Percentiles rank a stretch among this genome's conserved stretches.
phyloP scores from a whole-genome alignment of 352 stramenopile genomes.

The Pythium rhizo-oryzae region DNA sequence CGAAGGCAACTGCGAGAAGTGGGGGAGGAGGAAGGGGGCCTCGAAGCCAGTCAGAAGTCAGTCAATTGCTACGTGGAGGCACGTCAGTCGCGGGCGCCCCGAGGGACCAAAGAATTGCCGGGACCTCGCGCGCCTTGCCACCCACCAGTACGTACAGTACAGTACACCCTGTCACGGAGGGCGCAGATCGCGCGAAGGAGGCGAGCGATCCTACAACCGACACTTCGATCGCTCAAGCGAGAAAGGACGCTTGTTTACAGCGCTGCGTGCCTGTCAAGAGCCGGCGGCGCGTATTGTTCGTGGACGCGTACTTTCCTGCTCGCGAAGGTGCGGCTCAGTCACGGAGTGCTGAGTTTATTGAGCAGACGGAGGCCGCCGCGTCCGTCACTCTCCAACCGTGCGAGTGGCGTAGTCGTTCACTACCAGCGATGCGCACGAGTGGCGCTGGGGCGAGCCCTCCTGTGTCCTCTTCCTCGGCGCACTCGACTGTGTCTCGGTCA shows the following conservation, averaged over 20 bases:
- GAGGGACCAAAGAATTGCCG: too few species aligned
- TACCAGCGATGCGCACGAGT: neutral
- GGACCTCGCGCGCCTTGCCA: neutral
- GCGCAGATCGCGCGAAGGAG: too few species aligned
- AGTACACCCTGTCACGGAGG: too few species aligned
- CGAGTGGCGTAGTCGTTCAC: neutral
- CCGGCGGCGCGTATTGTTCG: neutral
- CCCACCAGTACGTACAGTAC: neutral
- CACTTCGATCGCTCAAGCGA: neutral
- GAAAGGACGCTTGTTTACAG: too few species aligned
- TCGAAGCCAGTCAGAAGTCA: slow-evolving; percentile 2
- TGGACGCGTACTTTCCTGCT: neutral
- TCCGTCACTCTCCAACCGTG: neutral
- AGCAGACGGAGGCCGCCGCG: neutral
- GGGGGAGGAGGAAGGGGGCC: neutral
- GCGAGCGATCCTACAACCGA: neutral
- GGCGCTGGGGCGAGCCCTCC: neutral
- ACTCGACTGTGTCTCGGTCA: neutral
- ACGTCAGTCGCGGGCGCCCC: neutral
- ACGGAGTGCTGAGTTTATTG: neutral
- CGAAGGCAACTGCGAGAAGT: neutral
- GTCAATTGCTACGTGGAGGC: neutral
- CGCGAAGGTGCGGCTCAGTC: too few species aligned
- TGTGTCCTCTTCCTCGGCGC: neutral
- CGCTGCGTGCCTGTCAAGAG: neutral